Evolutionary conservation across 2,329 filamentous ascomycete genomes (phyloP), one percentile per base, ranked within the genome.

Genomic region (Alternaria conjuncta): DNA sequence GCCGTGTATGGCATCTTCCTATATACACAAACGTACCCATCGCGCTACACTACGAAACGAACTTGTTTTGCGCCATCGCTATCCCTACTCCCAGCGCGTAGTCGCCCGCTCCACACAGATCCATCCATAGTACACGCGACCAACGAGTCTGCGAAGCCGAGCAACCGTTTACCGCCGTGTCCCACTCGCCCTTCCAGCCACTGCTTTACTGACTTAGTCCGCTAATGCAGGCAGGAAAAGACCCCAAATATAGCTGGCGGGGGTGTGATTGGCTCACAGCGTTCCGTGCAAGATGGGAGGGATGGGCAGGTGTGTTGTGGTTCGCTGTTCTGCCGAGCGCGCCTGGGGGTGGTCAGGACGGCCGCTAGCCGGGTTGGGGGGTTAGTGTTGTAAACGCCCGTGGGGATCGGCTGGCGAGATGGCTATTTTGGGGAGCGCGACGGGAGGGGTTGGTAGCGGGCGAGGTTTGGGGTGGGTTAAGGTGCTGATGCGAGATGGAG

Each of bases 221-320:
- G 46, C 43, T 43, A 49, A 21, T 13, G 54, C 36, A 43, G 18
- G 32, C 15, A 10, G 50, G 8, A 61, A 68, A 70, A 60, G 63
- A 55, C 67, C 61, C 68, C 68, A 70, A 70, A 70, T 68, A 68
- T 70, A 70, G 66, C 60, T 46, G 30, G 55, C 54, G 20, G 28
- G 61, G 47, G 58, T 15, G 8, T 55, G 55, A 70, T 64, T 65
- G 65, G 67, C 32, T 45, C n/a, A 20, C 32, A 45, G n/a, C n/a
- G 15, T 23, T 47, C 21, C 6, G 54, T 2, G 8, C 25, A n/a
- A 25, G 32, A 32, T 28, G 47, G 11, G 26, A 7, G 18, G 6
- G 26, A 44, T 36, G 15, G 15, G 30, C 36, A 6, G 18, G 43
- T 49, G 61, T 15, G 32, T 21, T 28, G 26, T 60, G 64, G 63